phyloP scores from a whole-genome alignment of 345 rosid genomes.

The Syzygium jambos region DNA sequence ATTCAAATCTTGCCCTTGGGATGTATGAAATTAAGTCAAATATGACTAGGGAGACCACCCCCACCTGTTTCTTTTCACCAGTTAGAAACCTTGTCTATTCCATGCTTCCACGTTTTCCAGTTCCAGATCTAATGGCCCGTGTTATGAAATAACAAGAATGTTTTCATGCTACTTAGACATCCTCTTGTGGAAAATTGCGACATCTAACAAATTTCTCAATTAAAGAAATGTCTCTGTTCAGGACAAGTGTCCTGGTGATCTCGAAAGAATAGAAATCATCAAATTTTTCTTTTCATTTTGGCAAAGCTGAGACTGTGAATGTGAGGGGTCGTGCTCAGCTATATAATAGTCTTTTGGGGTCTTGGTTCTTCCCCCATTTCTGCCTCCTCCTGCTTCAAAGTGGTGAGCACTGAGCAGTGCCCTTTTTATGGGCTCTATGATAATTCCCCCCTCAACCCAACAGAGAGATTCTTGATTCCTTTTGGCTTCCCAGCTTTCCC shows the following conservation, averaged over 20 bases:
- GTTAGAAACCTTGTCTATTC: too few species aligned
- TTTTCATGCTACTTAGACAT: not conserved
- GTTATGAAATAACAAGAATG: not conserved
- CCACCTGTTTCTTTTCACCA: not conserved
- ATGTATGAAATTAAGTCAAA: not conserved
- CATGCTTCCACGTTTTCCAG: too few species aligned
- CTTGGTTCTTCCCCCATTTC: not conserved
- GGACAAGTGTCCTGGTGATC: not conserved
- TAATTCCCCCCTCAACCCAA: not conserved
- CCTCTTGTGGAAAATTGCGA: not conserved
- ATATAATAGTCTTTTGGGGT: not conserved
- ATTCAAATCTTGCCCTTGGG: not conserved
- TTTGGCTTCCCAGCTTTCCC: not conserved
- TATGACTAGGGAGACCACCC: not conserved
- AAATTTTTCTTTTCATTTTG: not conserved
- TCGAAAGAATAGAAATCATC: not conserved
- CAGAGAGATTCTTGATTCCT: not conserved
- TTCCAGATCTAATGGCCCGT: not conserved
- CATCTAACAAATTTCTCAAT: not conserved
- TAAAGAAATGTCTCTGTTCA: not conserved
- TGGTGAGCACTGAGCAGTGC: not conserved
- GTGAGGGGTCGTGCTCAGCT: too few species aligned
- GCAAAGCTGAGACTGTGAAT: too few species aligned
- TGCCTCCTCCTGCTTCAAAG: not conserved
- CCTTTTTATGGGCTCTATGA: constrained; percentile 2